Percentiles rank a stretch among this genome's conserved stretches.
Conservation (phyloP, 768 basidiomycete species). For the Hortiboletus campestris region DNA sequence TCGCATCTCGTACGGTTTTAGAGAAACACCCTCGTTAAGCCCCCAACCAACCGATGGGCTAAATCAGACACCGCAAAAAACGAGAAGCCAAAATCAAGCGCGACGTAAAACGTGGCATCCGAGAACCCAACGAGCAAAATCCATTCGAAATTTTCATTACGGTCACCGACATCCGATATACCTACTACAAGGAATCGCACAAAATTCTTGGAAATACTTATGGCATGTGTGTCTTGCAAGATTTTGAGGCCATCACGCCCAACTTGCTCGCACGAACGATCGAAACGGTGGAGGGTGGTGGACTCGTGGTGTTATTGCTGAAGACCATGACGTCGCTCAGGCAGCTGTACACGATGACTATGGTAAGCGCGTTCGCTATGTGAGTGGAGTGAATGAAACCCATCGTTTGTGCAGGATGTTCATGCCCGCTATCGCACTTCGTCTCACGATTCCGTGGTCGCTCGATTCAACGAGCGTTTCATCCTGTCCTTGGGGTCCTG, state of each 20-base stretch:
- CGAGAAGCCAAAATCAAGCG: constrained; percentile 95
- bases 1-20: constrained; percentile 1
- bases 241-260: constrained; percentile 97
- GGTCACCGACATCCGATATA: constrained; percentile 98
- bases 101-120: constrained; percentile 90
- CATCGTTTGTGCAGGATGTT: constrained; percentile 67
- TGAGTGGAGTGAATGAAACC: not conserved
- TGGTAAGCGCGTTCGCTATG: constrained; percentile 40
- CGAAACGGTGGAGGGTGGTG: constrained; percentile 97
- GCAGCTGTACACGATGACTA: constrained; percentile 91
- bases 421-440: constrained; percentile 93
- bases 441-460: constrained; percentile 83
- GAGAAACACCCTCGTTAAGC: not conserved
- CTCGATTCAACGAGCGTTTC: constrained; percentile 98
- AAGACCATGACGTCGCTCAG: constrained; percentile 93
- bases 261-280: constrained; percentile 95
- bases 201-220: constrained; percentile 97
- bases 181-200: constrained; percentile 97
- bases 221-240: constrained; percentile 95
- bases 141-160: constrained; percentile 98
- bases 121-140: constrained; percentile 93
- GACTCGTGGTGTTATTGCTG: constrained; percentile 80
- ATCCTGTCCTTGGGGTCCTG: constrained; percentile 95
- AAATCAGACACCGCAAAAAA: constrained; percentile 85
- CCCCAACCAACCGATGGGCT: not conserved